phyloP scores from a whole-genome alignment of 1,139 yeast species.

The Saccharomyces hybrid region DNA sequence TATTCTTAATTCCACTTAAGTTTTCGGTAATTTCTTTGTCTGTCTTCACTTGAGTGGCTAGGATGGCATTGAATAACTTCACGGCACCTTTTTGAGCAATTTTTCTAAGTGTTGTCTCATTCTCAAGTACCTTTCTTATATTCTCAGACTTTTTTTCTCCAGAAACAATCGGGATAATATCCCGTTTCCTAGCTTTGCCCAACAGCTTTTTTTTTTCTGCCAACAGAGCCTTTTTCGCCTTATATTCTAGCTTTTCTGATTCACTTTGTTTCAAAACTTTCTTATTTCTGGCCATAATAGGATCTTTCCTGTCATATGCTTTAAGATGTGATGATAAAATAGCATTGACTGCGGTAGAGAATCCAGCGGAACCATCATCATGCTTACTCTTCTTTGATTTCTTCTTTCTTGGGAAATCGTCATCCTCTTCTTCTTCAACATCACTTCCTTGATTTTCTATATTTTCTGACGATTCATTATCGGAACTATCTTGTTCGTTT shows the following conservation, averaged over 20 bases:
- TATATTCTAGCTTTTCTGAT: conserved; percentile 71
- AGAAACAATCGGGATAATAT: conserved; percentile 53
- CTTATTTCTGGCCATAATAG: conserved; percentile 77
- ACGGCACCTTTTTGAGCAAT: conserved; percentile 94
- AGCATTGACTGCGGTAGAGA: conserved; percentile 78
- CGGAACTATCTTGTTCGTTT: conserved; percentile 8
- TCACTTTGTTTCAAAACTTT: conserved; percentile 65
- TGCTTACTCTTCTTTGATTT: conserved; percentile 48
- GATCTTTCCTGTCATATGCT: conserved; percentile 82
- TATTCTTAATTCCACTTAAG: conserved; percentile 32
- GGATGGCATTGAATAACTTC: conserved; percentile 80
- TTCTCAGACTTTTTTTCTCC: conserved; percentile 35
- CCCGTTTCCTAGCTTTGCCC: conserved; percentile 60
- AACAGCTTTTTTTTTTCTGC: conserved; percentile 64
- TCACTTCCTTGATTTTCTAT: conserved; percentile 19
- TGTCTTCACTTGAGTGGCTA: conserved; percentile 71
- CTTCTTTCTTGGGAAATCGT: conserved; percentile 41
- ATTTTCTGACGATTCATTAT: conserved; percentile 8
- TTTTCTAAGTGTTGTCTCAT: conserved; percentile 68
- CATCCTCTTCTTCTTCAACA: conserved; percentile 33
- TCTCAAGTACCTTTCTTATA: conserved; percentile 53
- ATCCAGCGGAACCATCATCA: conserved; percentile 64
- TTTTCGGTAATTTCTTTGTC: conserved; percentile 36
- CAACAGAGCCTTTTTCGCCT: conserved; percentile 68
- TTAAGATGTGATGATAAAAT: conserved; percentile 80